Evolutionary conservation across 352 stramenopile genomes (phyloP), one percentile per base, ranked within the genome.

Genomic region (Phytophthora ohioensis): DNA sequence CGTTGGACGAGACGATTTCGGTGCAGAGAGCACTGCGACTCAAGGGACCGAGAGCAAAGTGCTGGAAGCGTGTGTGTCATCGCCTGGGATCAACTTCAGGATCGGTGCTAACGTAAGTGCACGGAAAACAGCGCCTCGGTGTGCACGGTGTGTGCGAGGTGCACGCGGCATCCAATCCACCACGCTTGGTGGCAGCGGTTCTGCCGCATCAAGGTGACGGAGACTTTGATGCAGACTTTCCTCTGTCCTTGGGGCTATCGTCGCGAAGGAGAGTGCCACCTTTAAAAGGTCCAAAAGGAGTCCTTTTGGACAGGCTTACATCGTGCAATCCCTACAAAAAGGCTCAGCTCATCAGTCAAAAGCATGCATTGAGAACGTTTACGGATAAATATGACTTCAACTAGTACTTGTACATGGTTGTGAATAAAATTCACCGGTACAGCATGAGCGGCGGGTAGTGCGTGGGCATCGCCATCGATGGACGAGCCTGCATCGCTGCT

Each of bases 361-460:
- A 45, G 31, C 35, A 61, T 58, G 63, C n/a, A 70, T 42, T 38
- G 39, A 67, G 8, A 60, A 31, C 6, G 38, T 52, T 36, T 43
- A 67, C 36, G 41, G 67, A 55, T 75, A 75, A 75, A 75, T 74
- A 74, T 62, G 58, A 30, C 11, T 43, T 36, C 32, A 39, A 30
- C 36, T 55, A 63, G 15, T 49, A 49, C 17, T 61, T 27, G 3
- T 34, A 36, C 46, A 35, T 30, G 5, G 52, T 52, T 2, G 15
- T 58, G 13, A 30, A 30, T 21, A 9, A 2, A 43, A 46, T 65
- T 58, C 54, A 76, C 39, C 67, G 63, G 51, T 77, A 80, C 64
- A 77, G 21, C 21, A 71, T 55, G 49, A 80, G 68, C 46, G 73
- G 60, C 43, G 68, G 36, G 58, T 64, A 65, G 54, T 62, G 35